Percentiles rank a stretch among this genome's conserved stretches.
Evolutionary conservation across 1,139 yeast species (phyloP).

Genomic region (Protomyces inundatus): DNA sequence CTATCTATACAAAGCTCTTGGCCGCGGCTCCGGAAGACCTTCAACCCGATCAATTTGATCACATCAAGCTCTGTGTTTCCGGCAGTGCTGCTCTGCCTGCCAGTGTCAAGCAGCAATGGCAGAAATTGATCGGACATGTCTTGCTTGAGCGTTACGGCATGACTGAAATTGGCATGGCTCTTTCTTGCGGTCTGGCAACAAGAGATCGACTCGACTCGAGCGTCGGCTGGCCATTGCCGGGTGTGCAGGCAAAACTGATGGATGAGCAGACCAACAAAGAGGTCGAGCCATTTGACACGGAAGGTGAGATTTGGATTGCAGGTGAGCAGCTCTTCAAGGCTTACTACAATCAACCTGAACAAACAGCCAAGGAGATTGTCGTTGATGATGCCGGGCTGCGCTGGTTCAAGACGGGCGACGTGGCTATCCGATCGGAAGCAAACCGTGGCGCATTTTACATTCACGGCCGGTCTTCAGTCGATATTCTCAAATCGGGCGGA

Average conservation of each 20-base stretch:
- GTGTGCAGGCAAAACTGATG: slow-evolving; percentile 38
- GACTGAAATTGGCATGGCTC: slow-evolving; percentile 42
- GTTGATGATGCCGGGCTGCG: slow-evolving; percentile 24
- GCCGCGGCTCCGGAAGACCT: slow-evolving; percentile 12
- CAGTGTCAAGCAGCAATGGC: slow-evolving; percentile 39
- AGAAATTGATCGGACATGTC: slow-evolving; percentile 37
- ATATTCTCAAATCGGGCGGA: slow-evolving; percentile 33
- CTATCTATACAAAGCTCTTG: slow-evolving; percentile 36
- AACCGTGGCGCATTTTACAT: slow-evolving; percentile 36
- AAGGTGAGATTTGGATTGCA: slow-evolving; percentile 39
- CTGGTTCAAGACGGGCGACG: slow-evolving; percentile 43
- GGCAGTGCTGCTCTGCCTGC: slow-evolving; percentile 42
- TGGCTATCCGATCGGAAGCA: slow-evolving; percentile 36
- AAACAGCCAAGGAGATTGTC: slow-evolving; percentile 37
- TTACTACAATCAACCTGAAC: slow-evolving; percentile 39
- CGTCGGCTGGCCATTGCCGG: slow-evolving; percentile 40
- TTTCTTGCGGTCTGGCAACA: slow-evolving; percentile 38
- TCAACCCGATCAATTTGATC: neutral
- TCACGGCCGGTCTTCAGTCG: slow-evolving; percentile 42
- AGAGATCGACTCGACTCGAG: slow-evolving; percentile 36
- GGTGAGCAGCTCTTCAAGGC: slow-evolving; percentile 40
- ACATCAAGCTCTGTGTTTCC: slow-evolving; percentile 39
- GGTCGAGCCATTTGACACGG: slow-evolving; percentile 29
- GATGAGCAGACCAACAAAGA: slow-evolving; percentile 35
- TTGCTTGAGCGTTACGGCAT: slow-evolving; percentile 41